A percentile compares a stretch with the other conserved stretches of the same genome.
Conservation (phyloP, 768 basidiomycete species). For the Tubosaeta sp. region DNA sequence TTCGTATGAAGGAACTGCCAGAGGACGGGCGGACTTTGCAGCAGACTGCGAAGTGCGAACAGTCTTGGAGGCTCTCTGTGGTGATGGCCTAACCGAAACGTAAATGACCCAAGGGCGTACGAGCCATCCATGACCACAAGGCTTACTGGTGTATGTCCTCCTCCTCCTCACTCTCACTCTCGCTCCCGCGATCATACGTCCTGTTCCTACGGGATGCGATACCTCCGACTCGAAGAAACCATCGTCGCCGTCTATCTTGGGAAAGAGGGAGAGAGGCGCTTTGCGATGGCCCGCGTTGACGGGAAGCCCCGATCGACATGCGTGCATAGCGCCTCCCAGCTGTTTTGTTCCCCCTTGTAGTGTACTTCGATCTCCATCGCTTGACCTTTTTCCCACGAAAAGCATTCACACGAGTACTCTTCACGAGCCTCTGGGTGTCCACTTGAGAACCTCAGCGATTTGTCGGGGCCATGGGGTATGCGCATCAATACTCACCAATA, state of each 20-base stretch:
- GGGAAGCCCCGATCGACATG: constrained; percentile 17
- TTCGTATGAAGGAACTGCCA: background rate
- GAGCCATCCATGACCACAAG: too few relatives aligned
- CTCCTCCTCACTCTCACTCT: constrained; percentile 1
- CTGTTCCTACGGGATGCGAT: constrained; percentile 4
- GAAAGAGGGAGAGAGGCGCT: background rate
- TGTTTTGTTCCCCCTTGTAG: constrained; percentile 4
- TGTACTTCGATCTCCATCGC: constrained; percentile 3
- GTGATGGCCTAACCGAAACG: constrained; percentile 2
- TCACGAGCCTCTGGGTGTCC: constrained; percentile 5
- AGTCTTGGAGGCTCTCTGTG: constrained; percentile 11
- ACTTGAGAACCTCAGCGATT: constrained; percentile 11
- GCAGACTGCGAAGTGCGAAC: constrained; percentile 11
- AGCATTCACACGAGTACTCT: background rate
- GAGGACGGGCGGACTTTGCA: constrained; percentile 9
- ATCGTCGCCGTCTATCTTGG: constrained; percentile 7
- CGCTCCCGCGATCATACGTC: background rate
- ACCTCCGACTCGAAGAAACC: constrained; percentile 12
- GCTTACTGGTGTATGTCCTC: constrained; percentile 9
- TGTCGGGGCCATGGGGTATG: background rate
- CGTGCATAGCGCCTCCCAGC: constrained; percentile 10
- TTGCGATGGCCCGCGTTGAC: constrained; percentile 1
- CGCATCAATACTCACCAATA: constrained; percentile 10
- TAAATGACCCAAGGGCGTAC: background rate
- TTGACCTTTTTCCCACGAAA: background rate